Evolutionary conservation across 2,329 filamentous ascomycete species (phyloP).

Genomic region (Alternaria sp.): DNA sequence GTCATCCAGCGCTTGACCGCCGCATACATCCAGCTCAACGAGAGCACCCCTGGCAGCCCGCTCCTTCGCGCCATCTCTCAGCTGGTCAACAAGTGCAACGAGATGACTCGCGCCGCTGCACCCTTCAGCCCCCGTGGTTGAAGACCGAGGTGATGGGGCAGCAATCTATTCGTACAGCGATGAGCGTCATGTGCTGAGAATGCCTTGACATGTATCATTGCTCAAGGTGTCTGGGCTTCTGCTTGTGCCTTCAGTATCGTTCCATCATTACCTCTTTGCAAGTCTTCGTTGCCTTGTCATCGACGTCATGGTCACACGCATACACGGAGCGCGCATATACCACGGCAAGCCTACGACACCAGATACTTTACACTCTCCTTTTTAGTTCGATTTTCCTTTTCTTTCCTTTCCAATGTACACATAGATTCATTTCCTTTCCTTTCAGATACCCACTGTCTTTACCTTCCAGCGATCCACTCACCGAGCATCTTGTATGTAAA

Average conservation of each 20-base stretch:
- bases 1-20: conserved; percentile 63
- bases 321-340: not conserved
- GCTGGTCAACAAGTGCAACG: conserved; percentile 47
- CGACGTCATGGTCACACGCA: not conserved
- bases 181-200: conserved; percentile 37
- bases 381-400: not conserved
- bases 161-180: not conserved
- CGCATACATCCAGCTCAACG: conserved; percentile 63
- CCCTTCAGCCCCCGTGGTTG: conserved; percentile 21
- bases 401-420: conserved; percentile 6
- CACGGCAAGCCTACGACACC: not conserved
- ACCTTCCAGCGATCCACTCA: conserved; percentile 8
- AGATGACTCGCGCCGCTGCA: conserved; percentile 35
- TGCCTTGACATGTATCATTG: conserved; percentile 20
- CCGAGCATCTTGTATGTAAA: not conserved
- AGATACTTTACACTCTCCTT: not conserved
- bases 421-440: conserved; percentile 6
- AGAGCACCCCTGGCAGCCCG: conserved; percentile 59
- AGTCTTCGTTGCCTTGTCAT: not conserved
- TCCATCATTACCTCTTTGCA: not conserved
- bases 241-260: not conserved
- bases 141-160: not conserved
- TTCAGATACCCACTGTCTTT: conserved; percentile 7
- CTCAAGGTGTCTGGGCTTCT: not conserved
- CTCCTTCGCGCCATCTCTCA: conserved; percentile 59